Conservation (phyloP, 2,329 filamentous ascomycete species). For the Nannizziopsis arthrosporioides region DNA sequence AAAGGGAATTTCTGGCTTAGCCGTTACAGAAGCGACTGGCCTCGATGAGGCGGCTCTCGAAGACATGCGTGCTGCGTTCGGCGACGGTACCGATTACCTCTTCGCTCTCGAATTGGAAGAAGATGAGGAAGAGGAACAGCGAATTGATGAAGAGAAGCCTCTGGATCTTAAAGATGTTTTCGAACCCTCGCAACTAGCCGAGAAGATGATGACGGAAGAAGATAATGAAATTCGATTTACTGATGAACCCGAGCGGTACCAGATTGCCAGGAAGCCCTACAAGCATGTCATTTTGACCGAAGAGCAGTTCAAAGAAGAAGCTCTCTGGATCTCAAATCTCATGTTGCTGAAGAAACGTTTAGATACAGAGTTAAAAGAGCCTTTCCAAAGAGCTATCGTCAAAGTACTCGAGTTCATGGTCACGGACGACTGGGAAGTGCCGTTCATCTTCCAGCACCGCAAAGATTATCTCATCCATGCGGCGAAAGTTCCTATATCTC, state of each 20-base stretch:
- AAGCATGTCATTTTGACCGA: slow-evolving; percentile 66
- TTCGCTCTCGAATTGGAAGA: slow-evolving; percentile 88
- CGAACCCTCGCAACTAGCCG: slow-evolving; percentile 84
- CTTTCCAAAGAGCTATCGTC: slow-evolving; percentile 76
- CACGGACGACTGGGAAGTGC: slow-evolving; percentile 85
- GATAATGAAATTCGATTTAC: slow-evolving; percentile 81
- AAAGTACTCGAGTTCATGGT: slow-evolving; percentile 95
- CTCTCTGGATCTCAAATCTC: slow-evolving; percentile 79
- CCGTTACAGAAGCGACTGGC: slow-evolving; percentile 66
- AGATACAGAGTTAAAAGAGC: slow-evolving; percentile 57
- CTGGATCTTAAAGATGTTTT: slow-evolving; percentile 96
- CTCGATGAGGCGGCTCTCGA: slow-evolving; percentile 87
- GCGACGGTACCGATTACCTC: slow-evolving; percentile 87
- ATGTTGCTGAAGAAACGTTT: slow-evolving; percentile 81
- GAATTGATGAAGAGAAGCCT: slow-evolving; percentile 65
- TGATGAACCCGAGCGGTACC: slow-evolving; percentile 89
- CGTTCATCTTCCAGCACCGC: slow-evolving; percentile 95
- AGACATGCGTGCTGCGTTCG: slow-evolving; percentile 93
- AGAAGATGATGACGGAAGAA: slow-evolving; percentile 89
- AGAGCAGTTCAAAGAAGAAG: slow-evolving; percentile 82
- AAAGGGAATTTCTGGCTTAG: slow-evolving; percentile 53
- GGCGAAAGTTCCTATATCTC: slow-evolving; percentile 54
- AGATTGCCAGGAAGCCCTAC: slow-evolving; percentile 81
- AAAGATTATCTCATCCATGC: slow-evolving; percentile 96
- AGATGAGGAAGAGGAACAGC: slow-evolving; percentile 66